Base-by-base conservation (phyloP, 306 rosid species). In the Purshia tridentata region DNA sequence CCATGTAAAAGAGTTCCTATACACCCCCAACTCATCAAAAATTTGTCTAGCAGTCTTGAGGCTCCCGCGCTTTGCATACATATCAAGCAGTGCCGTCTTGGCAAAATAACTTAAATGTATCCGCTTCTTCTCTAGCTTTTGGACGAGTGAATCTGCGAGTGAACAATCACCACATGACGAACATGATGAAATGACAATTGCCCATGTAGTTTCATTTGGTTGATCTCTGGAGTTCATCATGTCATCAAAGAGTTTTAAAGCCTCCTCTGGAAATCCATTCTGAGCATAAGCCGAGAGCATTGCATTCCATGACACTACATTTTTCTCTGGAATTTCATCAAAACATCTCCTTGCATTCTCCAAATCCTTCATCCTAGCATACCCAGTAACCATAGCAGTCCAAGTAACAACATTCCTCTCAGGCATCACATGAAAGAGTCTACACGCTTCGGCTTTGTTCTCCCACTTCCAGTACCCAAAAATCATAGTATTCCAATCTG, bases 301-400 rank as follows among this genome's bases (percentile, higher is more conserved):
- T 46, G 96, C 92, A 72, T 90, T 90, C 96, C 96, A 90, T 15
- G 96, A 87, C 68, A 87, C 87, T 62, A 85, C 85, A 78, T 72
- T 87, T 77, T 70, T 82, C 59, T 80, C 78, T 0, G 92, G 92
- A 84, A 84, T 85, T 65, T 67, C 57, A 68, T 87, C 86, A 81
- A 89, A 89, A 77, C 74, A 85, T 75, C 60, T 74, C 73, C 84
- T 87, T 44, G 96, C 88, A 71, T 50, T 65, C 75, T 72, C 73
- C 78, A 83, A 82, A 71, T 83, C 72, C 79, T 73, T 64, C 78
- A 52, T 55, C 76, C 80, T 85, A 23, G 87, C 89, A 76, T 78
- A 79, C 69, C 92, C 90, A 39, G 90, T 78, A 67, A 89, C 86
- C 92, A 89, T 89, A 67, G 86, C 47, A 42, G 92, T 87, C 92